phyloP scores from a whole-genome alignment of 805 yeast species.

The Saccharomycopsis fermentans region DNA sequence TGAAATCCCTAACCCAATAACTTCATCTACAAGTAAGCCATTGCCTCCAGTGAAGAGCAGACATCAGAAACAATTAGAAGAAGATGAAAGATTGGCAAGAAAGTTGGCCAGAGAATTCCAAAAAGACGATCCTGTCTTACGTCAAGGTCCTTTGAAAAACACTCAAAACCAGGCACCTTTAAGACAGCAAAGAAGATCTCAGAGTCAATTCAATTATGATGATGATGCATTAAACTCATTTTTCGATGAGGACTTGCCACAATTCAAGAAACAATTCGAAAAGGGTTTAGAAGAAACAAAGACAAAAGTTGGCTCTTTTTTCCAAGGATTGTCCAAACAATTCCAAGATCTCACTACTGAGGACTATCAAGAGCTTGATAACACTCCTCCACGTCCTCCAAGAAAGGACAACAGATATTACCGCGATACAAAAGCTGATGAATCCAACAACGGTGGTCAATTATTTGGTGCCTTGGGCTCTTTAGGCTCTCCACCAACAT shows the following conservation, averaged over 20 bases:
- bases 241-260: slow-evolving; percentile 45
- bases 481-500: slow-evolving; percentile 17
- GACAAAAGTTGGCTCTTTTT: slow-evolving; percentile 68
- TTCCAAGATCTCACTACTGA: slow-evolving; percentile 31
- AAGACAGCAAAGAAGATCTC: not conserved
- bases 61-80: slow-evolving; percentile 36
- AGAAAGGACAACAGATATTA: slow-evolving; percentile 2
- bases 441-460: not conserved
- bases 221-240: slow-evolving; percentile 34
- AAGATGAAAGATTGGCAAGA: slow-evolving; percentile 80
- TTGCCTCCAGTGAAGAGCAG: slow-evolving; percentile 25
- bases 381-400: slow-evolving; percentile 2
- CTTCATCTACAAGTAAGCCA: slow-evolving; percentile 20
- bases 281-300: slow-evolving; percentile 78
- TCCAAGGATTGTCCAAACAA: slow-evolving; percentile 53
- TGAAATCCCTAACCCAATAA: slow-evolving; percentile 21
- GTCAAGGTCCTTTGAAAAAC: slow-evolving; percentile 4
- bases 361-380: slow-evolving; percentile 10
- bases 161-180: slow-evolving; percentile 4
- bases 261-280: slow-evolving; percentile 54
- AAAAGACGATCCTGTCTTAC: slow-evolving; percentile 17
- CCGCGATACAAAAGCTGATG: not conserved
- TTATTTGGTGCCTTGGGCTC: slow-evolving; percentile 19
- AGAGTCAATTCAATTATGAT: slow-evolving; percentile 3
- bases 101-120: slow-evolving; percentile 55